Evolutionary conservation across 78 protist genomes (phyloP).

Genomic region (Monocercomonoides exilis): DNA sequence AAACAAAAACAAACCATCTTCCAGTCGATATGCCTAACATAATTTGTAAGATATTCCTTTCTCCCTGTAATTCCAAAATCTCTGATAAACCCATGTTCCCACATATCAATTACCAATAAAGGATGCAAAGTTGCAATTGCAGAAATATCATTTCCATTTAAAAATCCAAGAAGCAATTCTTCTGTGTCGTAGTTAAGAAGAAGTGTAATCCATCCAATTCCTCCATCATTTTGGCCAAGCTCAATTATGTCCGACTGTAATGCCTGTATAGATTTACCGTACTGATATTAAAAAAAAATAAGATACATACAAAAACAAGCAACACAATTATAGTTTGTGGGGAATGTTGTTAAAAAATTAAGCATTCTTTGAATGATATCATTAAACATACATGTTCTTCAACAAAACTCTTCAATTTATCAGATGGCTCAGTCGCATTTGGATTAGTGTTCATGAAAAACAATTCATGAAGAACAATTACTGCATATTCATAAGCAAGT

Average conservation of each 20-base stretch:
- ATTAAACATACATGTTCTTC: no score
- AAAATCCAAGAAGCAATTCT: not conserved
- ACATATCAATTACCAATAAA: not conserved
- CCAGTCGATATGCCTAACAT: not conserved
- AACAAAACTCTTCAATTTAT: not conserved
- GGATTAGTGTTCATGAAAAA: not conserved
- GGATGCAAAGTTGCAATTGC: not conserved
- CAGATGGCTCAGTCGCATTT: not conserved
- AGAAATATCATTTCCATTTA: not conserved
- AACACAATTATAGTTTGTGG: no score
- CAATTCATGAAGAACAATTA: not conserved
- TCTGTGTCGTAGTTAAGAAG: not conserved
- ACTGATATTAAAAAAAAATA: no score
- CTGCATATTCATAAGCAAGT: not conserved
- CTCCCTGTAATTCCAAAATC: not conserved
- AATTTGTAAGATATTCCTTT: not conserved
- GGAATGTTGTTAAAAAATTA: no score
- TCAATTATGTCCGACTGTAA: not conserved
- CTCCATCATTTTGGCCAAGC: not conserved
- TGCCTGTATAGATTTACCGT: not conserved
- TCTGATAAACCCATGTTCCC: not conserved
- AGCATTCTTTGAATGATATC: no score
- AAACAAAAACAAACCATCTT: not conserved
- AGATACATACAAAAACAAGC: no score
- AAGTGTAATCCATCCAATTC: not conserved